phyloP scores from a whole-genome alignment of 1,139 yeast genomes.

The Zhuliangozyma blackwelliae region DNA sequence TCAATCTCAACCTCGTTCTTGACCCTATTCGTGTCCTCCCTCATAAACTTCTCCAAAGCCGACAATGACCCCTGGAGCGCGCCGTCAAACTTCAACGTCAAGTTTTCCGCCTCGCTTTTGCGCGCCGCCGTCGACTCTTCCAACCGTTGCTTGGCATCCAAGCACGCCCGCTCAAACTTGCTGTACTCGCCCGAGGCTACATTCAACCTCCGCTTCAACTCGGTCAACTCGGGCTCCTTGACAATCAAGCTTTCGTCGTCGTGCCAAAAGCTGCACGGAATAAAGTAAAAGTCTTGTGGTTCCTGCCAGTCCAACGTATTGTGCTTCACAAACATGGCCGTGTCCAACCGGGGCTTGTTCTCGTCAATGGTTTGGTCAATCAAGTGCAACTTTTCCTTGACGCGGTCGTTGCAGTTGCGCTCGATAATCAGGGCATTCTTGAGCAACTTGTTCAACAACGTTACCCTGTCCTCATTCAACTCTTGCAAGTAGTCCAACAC shows the following conservation, averaged over 20 bases:
- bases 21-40: conserved; percentile 70
- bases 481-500: conserved; percentile 82
- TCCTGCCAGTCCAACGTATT: conserved; percentile 74
- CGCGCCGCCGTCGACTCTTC: conserved; percentile 44
- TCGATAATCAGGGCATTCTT: conserved; percentile 64
- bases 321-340: conserved; percentile 91
- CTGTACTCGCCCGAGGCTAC: conserved; percentile 45
- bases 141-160: conserved; percentile 45
- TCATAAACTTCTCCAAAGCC: conserved; percentile 59
- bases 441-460: conserved; percentile 66
- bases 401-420: conserved; percentile 48
- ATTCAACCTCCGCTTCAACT: conserved; percentile 57
- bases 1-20: conserved; percentile 84
- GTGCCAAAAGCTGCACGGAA: conserved; percentile 95
- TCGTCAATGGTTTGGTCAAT: conserved; percentile 60
- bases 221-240: conserved; percentile 60
- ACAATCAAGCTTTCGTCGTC: conserved; percentile 81
- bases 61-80: conserved; percentile 52
- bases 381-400: conserved; percentile 48
- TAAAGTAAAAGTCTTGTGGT: conserved; percentile 78
- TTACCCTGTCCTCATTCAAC: conserved; percentile 74
- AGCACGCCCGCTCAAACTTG: conserved; percentile 39
- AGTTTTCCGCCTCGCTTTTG: conserved; percentile 23
- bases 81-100: conserved; percentile 50
- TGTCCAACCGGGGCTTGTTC: conserved; percentile 72